Conservation (phyloP, 73 alveolate genomes). For the Paramecium octaurelia region DNA sequence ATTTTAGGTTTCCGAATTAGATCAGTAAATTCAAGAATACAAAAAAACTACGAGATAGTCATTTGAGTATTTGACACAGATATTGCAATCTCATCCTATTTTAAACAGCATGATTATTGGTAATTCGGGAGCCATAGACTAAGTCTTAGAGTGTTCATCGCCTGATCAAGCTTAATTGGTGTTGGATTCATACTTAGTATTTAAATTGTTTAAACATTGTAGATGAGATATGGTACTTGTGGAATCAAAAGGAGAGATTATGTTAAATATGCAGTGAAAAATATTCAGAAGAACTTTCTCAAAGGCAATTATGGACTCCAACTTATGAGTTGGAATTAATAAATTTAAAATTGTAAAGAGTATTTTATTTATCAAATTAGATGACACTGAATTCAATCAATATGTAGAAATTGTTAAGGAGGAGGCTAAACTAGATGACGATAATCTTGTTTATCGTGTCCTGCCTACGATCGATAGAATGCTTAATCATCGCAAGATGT, state of each 20-base stretch:
- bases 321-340: neutral
- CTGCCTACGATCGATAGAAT: neutral
- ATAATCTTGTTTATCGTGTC: neutral
- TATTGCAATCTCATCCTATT: constrained; percentile 11
- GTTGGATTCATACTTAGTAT: neutral
- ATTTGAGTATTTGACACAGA: neutral
- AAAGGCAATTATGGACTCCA: constrained; percentile 23
- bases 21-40: neutral
- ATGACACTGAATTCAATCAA: constrained; percentile 2
- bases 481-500: neutral
- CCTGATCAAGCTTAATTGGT: neutral
- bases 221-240: constrained; percentile 37
- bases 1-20: constrained; percentile 52
- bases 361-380: neutral
- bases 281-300: neutral
- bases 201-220: neutral
- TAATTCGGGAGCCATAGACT: constrained; percentile 6
- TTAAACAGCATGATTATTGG: constrained; percentile 31
- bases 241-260: constrained; percentile 45
- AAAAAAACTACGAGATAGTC: constrained; percentile 22
- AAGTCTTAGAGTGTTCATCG: neutral
- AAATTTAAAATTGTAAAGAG: neutral
- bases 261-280: constrained; percentile 18
- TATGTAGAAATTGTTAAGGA: neutral
- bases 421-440: neutral